Conservation (phyloP, 1,284 basidiomycete genomes). For the Lentinus polychrous region DNA sequence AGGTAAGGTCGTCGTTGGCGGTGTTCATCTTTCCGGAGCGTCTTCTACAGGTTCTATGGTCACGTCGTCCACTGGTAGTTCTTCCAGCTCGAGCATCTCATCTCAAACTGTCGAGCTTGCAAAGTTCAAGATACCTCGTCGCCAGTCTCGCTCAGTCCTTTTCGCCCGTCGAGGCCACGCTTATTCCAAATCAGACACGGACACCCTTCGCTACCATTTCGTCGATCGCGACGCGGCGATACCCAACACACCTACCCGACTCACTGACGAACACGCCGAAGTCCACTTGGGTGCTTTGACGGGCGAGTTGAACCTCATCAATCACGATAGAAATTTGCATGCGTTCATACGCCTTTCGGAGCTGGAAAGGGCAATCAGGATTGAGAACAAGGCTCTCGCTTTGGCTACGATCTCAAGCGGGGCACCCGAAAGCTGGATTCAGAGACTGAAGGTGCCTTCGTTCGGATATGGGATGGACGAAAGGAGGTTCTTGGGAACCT, state of each 20-base stretch:
- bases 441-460: background rate
- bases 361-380: background rate
- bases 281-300: background rate
- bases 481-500: background rate
- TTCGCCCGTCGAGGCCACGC: background rate
- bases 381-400: background rate
- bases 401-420: background rate
- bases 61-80: background rate
- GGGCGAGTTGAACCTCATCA: background rate
- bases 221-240: background rate
- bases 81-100: background rate
- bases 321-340: slow-evolving; percentile 1
- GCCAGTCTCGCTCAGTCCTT: background rate
- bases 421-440: background rate
- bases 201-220: background rate
- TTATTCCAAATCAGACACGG: slow-evolving; percentile 1
- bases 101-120: background rate
- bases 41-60: background rate
- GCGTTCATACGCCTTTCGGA: background rate
- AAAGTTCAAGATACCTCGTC: background rate
- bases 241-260: background rate
- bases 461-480: slow-evolving; percentile 1
- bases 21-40: background rate
- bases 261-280: background rate
- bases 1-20: slow-evolving; percentile 1